A percentile compares a stretch with the other conserved stretches of the same genome.
phyloP scores from a whole-genome alignment of 1,139 yeast genomes.

The Debaryomycetaceae sp. region DNA sequence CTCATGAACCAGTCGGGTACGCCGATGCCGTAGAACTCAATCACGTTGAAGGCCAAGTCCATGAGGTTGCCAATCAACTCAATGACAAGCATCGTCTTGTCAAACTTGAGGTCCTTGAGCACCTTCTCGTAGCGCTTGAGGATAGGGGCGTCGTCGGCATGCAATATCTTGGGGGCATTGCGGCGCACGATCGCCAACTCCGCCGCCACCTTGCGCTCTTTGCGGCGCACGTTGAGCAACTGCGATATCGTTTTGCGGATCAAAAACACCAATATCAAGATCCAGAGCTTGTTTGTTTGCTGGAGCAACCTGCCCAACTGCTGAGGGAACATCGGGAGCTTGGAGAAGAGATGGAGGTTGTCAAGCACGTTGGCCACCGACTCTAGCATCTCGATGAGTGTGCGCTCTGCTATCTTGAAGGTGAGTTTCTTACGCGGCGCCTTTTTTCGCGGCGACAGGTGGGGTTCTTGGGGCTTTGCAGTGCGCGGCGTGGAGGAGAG shows the following conservation, averaged over 20 bases:
- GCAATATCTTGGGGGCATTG: conserved; percentile 21
- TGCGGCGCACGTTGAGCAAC: conserved; percentile 35
- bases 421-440: conserved; percentile 12
- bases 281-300: conserved; percentile 46
- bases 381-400: conserved; percentile 31
- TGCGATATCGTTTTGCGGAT: conserved; percentile 42
- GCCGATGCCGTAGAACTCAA: conserved; percentile 33
- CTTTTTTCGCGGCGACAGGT: not conserved
- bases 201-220: conserved; percentile 34
- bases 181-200: conserved; percentile 33
- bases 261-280: conserved; percentile 37
- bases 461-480: not conserved
- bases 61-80: conserved; percentile 43
- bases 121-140: conserved; percentile 37
- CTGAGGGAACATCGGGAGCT: conserved; percentile 42
- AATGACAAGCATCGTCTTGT: conserved; percentile 39
- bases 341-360: conserved; percentile 41
- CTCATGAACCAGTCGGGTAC: conserved; percentile 46
- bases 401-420: conserved; percentile 28
- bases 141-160: conserved; percentile 20
- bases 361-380: conserved; percentile 38
- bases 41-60: conserved; percentile 39
- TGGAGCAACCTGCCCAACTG: conserved; percentile 27
- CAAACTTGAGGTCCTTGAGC: conserved; percentile 40
- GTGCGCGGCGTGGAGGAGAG: conserved; percentile 3